Evolutionary conservation across 2,329 filamentous ascomycete genomes (phyloP), one percentile per base, ranked within the genome.

Genomic region (Penicillium sp.): DNA sequence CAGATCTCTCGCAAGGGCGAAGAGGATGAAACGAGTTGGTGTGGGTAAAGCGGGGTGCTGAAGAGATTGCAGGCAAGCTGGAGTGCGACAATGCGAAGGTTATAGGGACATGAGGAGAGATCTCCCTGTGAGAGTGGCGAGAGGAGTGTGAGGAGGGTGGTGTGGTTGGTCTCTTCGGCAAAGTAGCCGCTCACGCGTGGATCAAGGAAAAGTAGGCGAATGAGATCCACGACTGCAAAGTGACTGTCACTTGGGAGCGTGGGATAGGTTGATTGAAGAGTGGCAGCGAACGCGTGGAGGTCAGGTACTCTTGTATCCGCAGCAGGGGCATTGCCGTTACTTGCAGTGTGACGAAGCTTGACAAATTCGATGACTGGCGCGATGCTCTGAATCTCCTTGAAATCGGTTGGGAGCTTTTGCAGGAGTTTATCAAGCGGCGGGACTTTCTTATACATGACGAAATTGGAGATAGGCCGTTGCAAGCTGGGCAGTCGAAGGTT

Each of bases 11-110:
- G 79, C 43, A 90, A 69, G 20, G 60, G 45, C 1, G 70, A 68
- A 38, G 79, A 72, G 1, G 72, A 42, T 7, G 53, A 67, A 6
- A 87, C 73, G 7, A 91, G 75, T 53, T 84, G 79, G 2, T 82
- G 77, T 0, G 83, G 76, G 61, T 86, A 95, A 0, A 95, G 75
- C 13, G 82, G 80, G 0, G 86, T 86, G 0, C 83, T 86, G 72
- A 95, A 96, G 31, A 95, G 75, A 61, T 96, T 97, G 72, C 89
- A 95, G 1, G 83, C 80, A 61, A 92, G 79, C 60, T 96, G 91
- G 9, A 95, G 72, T 0, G 89, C 86, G 13, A 95, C 88, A 1
- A 96, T 81, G 12, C 89, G 85, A 1, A 95, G 78, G 4, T 88
- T 84, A 65, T 96, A 96, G 0, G 89, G 89, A 35, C 84, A 87